A percentile compares a stretch with the other conserved stretches of the same genome.
Conservation (phyloP, 306 rosid species). For the Castanea sativa region DNA sequence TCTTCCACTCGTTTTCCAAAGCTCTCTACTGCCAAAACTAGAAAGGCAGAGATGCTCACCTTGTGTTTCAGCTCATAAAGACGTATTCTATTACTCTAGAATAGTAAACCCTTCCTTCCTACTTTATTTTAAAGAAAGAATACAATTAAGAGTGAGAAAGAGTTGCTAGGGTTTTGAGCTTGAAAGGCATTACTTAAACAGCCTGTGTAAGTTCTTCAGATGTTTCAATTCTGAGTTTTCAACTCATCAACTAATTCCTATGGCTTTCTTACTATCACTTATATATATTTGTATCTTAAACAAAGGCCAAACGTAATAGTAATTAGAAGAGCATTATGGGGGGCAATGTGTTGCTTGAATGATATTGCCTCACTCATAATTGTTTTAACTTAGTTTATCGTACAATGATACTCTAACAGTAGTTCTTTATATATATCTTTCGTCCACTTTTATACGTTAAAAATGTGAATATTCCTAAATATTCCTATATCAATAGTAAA, state of each 20-base stretch:
- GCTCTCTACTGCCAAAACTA: conserved; percentile 40
- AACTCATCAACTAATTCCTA: not conserved
- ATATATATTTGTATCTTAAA: too few relatives aligned
- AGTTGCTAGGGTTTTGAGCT: conserved; percentile 40
- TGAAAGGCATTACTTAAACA: not conserved
- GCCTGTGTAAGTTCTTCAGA: not conserved
- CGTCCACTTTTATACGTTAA: too few relatives aligned
- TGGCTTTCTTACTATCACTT: not conserved
- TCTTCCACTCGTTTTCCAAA: conserved; percentile 31
- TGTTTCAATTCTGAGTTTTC: not conserved
- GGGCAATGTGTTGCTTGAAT: too few relatives aligned
- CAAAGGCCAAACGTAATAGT: too few relatives aligned
- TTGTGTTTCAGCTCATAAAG: conserved; percentile 68
- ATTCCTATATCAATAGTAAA: too few relatives aligned
- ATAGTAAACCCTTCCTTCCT: conserved; percentile 36
- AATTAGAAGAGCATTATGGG: too few relatives aligned
- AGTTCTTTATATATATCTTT: too few relatives aligned
- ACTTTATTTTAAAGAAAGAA: not conserved
- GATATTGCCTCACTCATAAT: too few relatives aligned
- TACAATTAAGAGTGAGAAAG: conserved; percentile 20
- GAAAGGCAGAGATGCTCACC: conserved; percentile 49
- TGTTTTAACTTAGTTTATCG: too few relatives aligned
- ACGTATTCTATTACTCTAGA: conserved; percentile 39
- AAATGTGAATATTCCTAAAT: too few relatives aligned
- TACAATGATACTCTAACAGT: too few relatives aligned